Evolutionary conservation across 495 filamentous ascomycete species (phyloP).

Genomic region (Podospora sp.): DNA sequence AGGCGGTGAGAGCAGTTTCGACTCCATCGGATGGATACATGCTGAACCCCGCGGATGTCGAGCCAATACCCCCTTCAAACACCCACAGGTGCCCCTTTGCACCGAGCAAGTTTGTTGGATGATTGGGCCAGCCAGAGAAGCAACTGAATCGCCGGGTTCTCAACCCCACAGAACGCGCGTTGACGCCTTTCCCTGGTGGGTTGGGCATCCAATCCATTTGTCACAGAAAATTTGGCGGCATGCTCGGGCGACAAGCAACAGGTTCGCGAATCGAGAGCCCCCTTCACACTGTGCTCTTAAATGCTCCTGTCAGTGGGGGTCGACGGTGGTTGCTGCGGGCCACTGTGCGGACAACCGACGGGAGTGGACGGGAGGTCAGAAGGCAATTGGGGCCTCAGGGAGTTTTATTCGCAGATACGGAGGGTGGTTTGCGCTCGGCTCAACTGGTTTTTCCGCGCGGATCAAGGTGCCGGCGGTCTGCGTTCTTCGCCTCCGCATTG

Average conservation of each 20-base stretch:
- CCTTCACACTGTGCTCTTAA: not conserved
- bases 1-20: constrained; percentile 8
- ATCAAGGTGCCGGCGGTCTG: no score
- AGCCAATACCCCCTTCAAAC: not conserved
- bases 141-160: not conserved
- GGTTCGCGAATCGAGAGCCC: not conserved
- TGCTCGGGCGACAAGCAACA: not conserved
- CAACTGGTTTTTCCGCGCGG: no score
- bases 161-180: not conserved
- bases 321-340: no score
- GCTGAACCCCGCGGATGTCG: not conserved
- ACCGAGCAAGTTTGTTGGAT: not conserved
- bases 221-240: constrained; percentile 4
- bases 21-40: not conserved
- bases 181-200: not conserved
- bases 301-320: not conserved
- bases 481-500: not conserved
- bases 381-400: no score
- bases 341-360: no score
- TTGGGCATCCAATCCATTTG: not conserved
- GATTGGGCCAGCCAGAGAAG: not conserved
- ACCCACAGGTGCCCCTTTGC: not conserved
- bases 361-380: no score
- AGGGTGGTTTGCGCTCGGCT: no score
- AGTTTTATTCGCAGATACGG: no score